Base-by-base conservation (phyloP, 768 basidiomycete genomes). In the Lactifluus subvellereus region DNA sequence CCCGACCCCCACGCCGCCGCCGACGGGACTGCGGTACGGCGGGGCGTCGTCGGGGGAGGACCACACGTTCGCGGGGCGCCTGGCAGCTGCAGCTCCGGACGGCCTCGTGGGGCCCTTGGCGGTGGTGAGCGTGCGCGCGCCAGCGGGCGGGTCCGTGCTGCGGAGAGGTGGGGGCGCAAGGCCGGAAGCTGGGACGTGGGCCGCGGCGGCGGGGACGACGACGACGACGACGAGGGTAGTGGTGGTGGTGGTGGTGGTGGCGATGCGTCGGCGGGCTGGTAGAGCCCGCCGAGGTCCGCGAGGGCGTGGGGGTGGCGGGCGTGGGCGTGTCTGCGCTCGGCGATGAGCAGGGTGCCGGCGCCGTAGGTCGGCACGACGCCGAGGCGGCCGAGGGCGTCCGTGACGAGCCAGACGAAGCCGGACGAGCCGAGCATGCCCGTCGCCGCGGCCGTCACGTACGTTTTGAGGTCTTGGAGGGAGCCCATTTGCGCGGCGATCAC, bases 351-450 rank as follows among this genome's bases (percentile, higher is more conserved):
- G 1, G 96, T 96, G 18, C 92, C 93, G 0, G 91, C 81, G 6
- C 91, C 94, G 70, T 93, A 91, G 0, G 95, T 96, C 16, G 92
- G 89, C 54, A 94, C 73, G 64, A 95, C 80, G 30, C 84, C 93
- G 58, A 87, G 74, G 66, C 81, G 79, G 16, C 84, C 84, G 5
- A 72, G 70, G 20, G 74, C 69, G 76, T 92, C 89, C 3, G 82
- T 82, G 63, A 95, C 92, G 72, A 96, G 82, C 95, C 94, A 96
- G 60, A 94, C 78, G 78, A 84, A 94, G 57, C 92, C 92, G 35
- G 82, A 84, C 60, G 84, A 84, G 69, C 85, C 85, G 80, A 93
- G 85, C 64, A 91, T 93, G 55, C 82, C 62, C 1, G 52, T 76
- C 40, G 81, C 91, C 3, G 90, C 85, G 5, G 91, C 86, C 11